These are phyloP conservation scores for Aegle marmelos DNA, from an alignment of 345 rosid species.

Conservation along the genomic window DNA sequence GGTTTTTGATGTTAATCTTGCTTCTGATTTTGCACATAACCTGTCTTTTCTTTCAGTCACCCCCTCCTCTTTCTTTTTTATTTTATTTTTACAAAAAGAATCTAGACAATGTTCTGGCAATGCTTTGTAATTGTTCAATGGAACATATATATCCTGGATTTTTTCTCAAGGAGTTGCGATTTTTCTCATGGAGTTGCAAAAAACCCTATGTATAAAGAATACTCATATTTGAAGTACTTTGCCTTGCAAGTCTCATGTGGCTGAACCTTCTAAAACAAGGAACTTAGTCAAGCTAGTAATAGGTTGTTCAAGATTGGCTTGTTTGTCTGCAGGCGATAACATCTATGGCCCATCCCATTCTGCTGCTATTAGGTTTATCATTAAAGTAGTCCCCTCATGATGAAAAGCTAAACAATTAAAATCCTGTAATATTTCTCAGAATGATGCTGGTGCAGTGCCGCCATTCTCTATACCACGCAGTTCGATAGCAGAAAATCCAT, in stretches of 20 bases:
- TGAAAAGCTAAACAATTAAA: constrained; percentile 18
- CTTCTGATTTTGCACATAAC: background rate
- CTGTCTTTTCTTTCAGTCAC: background rate
- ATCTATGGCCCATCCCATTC: background rate
- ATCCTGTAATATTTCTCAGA: constrained; percentile 46
- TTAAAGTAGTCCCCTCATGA: background rate
- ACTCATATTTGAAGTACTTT: background rate
- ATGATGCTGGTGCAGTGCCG: constrained; percentile 72
- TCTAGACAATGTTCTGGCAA: background rate
- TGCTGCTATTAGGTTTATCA: background rate
- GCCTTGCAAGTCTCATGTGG: background rate
- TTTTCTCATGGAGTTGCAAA: too few species aligned
- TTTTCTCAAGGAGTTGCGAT: too few species aligned
- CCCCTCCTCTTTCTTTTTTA: background rate
- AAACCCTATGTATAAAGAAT: background rate
- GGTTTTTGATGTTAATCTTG: constrained; percentile 11
- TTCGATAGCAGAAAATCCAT: constrained; percentile 90
- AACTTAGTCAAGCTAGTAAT: background rate
- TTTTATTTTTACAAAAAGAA: background rate
- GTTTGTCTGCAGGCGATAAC: background rate
- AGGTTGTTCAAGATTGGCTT: background rate
- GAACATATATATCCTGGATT: background rate
- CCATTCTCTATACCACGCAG: constrained; percentile 67
- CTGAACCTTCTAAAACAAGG: background rate
- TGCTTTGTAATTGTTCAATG: background rate